phyloP scores from a whole-genome alignment of 805 yeast genomes.

The Torulaspora franciscae region DNA sequence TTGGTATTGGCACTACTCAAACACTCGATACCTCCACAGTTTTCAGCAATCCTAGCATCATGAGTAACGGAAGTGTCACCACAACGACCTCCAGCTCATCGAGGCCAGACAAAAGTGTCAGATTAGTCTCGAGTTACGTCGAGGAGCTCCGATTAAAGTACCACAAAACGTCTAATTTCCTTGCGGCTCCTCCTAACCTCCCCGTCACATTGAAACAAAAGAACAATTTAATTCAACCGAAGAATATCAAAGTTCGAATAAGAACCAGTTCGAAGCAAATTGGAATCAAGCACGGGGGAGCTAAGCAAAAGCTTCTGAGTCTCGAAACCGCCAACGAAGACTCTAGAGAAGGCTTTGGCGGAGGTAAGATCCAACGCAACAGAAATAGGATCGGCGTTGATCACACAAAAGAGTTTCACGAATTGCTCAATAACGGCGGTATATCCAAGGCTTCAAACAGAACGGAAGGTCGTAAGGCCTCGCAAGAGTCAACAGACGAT shows the following conservation, averaged over 20 bases:
- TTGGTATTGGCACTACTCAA: not conserved
- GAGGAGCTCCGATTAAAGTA: slow-evolving; percentile 34
- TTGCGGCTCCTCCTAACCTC: slow-evolving; percentile 35
- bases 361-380: slow-evolving; percentile 2
- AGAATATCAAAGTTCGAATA: slow-evolving; percentile 33
- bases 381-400: slow-evolving; percentile 21
- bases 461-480: not conserved
- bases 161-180: slow-evolving; percentile 32
- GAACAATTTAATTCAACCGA: slow-evolving; percentile 32
- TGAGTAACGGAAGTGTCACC: slow-evolving; percentile 8
- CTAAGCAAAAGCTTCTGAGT: slow-evolving; percentile 33
- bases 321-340: slow-evolving; percentile 34
- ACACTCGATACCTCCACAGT: not conserved
- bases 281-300: slow-evolving; percentile 37
- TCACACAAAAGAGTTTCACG: slow-evolving; percentile 34
- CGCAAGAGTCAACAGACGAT: slow-evolving; percentile 3
- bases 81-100: slow-evolving; percentile 11
- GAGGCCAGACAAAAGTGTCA: slow-evolving; percentile 23
- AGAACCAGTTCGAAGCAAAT: slow-evolving; percentile 36
- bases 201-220: slow-evolving; percentile 33
- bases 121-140: slow-evolving; percentile 34
- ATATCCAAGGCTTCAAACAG: slow-evolving; percentile 1
- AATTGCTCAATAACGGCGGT: slow-evolving; percentile 24
- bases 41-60: slow-evolving; percentile 5
- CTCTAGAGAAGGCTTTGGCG: slow-evolving; percentile 8